Base-by-base conservation (phyloP, 164 flowering plant species). In the Berberis vulgaris region DNA sequence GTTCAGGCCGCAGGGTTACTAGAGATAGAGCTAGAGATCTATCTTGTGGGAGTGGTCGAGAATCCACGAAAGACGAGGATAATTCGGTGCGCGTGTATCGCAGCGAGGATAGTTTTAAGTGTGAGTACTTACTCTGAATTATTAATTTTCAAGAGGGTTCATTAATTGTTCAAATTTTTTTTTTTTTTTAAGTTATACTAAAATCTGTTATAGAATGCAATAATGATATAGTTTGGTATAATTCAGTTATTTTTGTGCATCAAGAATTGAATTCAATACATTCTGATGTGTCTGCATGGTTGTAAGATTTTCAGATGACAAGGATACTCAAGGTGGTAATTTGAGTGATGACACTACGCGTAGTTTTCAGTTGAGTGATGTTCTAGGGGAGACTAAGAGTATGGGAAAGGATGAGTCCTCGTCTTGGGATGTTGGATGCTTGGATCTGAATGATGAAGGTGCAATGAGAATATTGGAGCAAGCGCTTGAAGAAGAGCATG, bases 401-500 rank as follows among this genome's bases (percentile, higher is more conserved):
- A n/a, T 40, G 6, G 79, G 77, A 54, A 67, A 55, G 66, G 71
- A 72, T 68, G 49, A 45, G 43, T 38, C 71, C 11, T 61, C 63
- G 62, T 66, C 41, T 63, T 77, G 60, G 67, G 80, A 72, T 2
- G 69, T 62, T 4, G 12, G 38, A 10, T 42, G n/a, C 55, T 59
- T 53, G 63, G 77, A 70, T 57, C 69, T 65, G 11, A 65, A 69
- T 60, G 77, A 79, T 7, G 57, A 67, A 67, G 65, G 73, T 72
- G 55, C 71, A 38, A 61, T 82, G 11, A 72, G 72, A 66, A 41
- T 71, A 44, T 79, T 88, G 80, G 84, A 84, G 71, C 81, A 76
- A 62, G 84, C 85, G 3, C 83, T 93, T 53, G 83, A 81, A 71
- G 84, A 84, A 72, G 96, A 86, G 75, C 83, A 73, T 7, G 70